Evolutionary conservation across 2,329 filamentous ascomycete species (phyloP), one percentile per base, ranked within the genome.

Genomic region (Huntiella moniliformis): DNA sequence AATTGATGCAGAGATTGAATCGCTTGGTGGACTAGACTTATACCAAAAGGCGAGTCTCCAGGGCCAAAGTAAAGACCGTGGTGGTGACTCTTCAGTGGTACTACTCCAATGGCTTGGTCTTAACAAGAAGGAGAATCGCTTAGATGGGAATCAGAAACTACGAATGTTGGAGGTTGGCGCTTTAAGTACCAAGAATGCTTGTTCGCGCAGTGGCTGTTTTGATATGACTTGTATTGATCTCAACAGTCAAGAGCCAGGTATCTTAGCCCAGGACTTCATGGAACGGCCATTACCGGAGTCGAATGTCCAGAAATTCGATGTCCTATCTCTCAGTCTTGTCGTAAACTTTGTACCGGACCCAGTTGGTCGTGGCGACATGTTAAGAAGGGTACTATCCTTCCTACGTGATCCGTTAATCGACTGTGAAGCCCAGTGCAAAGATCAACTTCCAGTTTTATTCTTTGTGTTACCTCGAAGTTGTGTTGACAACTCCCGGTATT

Each of bases 181-280:
- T 1, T 65, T 98, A 44, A 92, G 84, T 53, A 82, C 77, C 2
- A 71, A 72, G 35, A 98, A 98, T 59, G 81, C 80, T 11, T 93
- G 86, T 60, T 88, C 86, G 1, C 73, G 67, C 50, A 81, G 79
- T 51, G 68, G 68, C 5, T 58, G 72, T 38, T 82, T 96, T 54
- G 67, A 81, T 33, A 75, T 93, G 54, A 73, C 78, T 51, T 74
- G 86, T 52, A 95, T 98, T 58, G 91, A 98, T 57, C 65, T 98
- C 47, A 82, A 92, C 61, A 91, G 86, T 50, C 85, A 93, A 57
- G 79, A 78, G 40, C 68, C 79, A 1, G 78, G 76, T 0, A 98
- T 98, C 53, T 58, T 77, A 48, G 77, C 92, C 60, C 85, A 95
- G 58, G 85, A 98, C 60, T 96, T 98, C 56, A 94, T 98, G 87